A percentile compares a stretch with the other conserved stretches of the same genome.
Conservation (phyloP, 768 basidiomycete genomes). For the Gloeopeniophorella convolvens region DNA sequence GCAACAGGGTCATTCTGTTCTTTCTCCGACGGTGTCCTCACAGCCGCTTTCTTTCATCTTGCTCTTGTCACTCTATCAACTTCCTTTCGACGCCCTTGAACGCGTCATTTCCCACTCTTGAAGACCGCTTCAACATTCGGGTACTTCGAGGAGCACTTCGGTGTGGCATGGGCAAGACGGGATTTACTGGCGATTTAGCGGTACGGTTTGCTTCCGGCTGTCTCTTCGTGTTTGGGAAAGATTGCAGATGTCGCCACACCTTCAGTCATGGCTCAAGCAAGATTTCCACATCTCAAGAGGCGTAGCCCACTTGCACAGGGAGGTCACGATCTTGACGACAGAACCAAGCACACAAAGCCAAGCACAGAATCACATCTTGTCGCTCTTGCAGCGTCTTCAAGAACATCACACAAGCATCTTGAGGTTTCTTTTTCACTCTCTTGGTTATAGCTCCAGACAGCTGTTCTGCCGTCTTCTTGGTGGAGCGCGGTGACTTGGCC, state of each 20-base stretch:
- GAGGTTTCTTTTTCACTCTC: slow-evolving; percentile 17
- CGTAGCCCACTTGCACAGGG: slow-evolving; percentile 3
- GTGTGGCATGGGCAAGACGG: neutral
- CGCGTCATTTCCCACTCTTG: no score
- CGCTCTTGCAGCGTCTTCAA: slow-evolving; percentile 9
- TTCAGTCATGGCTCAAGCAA: neutral
- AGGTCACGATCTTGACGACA: slow-evolving; percentile 5
- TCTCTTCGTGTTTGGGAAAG: slow-evolving; percentile 7
- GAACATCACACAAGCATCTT: slow-evolving; percentile 10
- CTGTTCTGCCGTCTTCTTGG: slow-evolving; percentile 6
- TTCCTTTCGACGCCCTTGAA: neutral
- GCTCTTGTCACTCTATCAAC: neutral
- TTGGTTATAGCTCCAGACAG: slow-evolving; percentile 11
- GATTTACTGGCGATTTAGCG: slow-evolving; percentile 1
- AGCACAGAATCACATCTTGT: slow-evolving; percentile 5
- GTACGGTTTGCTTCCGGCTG: slow-evolving; percentile 4
- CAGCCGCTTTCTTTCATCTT: neutral
- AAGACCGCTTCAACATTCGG: neutral
- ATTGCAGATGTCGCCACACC: neutral
- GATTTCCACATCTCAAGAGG: slow-evolving; percentile 6
- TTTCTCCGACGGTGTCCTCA: neutral
- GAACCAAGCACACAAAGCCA: slow-evolving; percentile 14
- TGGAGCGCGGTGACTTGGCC: slow-evolving; percentile 4
- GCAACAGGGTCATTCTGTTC: no score
- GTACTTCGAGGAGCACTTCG: slow-evolving; percentile 3